phyloP scores from a whole-genome alignment of 2,329 filamentous ascomycete genomes.

The Didymella sp. region DNA sequence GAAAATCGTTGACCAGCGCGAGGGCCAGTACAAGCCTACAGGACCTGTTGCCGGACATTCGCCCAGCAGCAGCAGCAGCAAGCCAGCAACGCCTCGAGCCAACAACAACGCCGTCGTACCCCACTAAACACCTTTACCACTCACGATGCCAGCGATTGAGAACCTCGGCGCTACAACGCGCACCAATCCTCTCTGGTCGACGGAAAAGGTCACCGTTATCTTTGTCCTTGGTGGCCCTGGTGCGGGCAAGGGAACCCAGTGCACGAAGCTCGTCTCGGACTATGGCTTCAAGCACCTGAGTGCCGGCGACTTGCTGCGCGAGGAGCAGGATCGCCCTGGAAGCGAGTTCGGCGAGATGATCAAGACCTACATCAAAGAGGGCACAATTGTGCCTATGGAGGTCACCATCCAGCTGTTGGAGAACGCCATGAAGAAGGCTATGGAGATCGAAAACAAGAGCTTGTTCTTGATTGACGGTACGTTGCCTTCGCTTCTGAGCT shows the following conservation, averaged over 20 bases:
- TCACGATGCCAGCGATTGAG: conserved; percentile 50
- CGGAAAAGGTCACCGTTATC: conserved; percentile 82
- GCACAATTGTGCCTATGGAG: conserved; percentile 98
- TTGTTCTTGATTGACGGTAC: conserved; percentile 75
- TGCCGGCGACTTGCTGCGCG: conserved; percentile 90
- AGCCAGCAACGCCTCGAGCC: conserved; percentile 24
- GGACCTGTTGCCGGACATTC: conserved; percentile 43
- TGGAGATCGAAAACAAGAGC: conserved; percentile 61
- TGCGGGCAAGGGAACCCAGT: conserved; percentile 96
- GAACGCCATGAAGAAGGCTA: conserved; percentile 82
- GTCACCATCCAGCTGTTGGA: conserved; percentile 93
- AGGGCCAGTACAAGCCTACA: conserved; percentile 45
- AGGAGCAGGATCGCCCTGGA: conserved; percentile 86
- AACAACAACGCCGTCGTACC: conserved; percentile 25
- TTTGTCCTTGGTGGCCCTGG: conserved; percentile 97
- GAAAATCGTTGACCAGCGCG: conserved; percentile 54
- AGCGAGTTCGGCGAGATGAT: conserved; percentile 93
- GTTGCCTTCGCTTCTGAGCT: neutral
- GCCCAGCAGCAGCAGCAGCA: conserved; percentile 30
- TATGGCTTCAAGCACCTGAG: conserved; percentile 94
- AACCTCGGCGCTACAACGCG: conserved; percentile 54
- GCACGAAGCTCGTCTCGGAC: conserved; percentile 81
- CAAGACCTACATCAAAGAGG: conserved; percentile 90
- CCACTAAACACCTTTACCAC: conserved; percentile 32
- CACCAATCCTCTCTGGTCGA: conserved; percentile 73